Evolutionary conservation across 495 filamentous ascomycete genomes (phyloP).

Genomic region (Sordaria brevicollis): DNA sequence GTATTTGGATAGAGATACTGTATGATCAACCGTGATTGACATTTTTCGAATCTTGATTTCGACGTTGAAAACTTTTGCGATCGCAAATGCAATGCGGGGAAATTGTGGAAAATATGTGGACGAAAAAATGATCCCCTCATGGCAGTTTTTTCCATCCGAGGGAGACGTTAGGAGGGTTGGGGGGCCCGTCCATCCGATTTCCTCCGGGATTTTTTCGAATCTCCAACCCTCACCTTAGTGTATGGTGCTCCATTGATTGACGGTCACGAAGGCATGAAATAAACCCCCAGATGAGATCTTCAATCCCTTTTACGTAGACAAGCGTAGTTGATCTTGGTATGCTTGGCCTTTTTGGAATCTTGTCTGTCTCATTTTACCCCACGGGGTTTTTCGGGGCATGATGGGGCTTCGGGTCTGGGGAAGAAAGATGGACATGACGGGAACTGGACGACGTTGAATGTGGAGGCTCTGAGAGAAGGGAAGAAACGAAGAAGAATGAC

Average conservation of each 20-base stretch:
- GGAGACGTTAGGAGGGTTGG: not conserved
- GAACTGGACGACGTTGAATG: not conserved
- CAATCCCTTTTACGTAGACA: not conserved
- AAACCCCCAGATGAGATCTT: not conserved
- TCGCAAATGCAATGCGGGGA: not conserved
- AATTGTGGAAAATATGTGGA: not conserved
- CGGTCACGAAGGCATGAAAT: not conserved
- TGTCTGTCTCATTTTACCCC: not conserved
- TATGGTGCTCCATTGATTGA: not conserved
- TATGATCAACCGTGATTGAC: not conserved
- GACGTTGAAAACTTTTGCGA: not conserved
- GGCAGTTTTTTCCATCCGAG: not conserved
- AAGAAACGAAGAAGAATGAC: too few species aligned
- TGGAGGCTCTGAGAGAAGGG: too few species aligned
- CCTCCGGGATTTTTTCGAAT: not conserved
- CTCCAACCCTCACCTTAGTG: not conserved
- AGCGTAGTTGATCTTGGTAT: too few species aligned
- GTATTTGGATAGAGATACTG: too few species aligned
- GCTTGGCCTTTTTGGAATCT: not conserved
- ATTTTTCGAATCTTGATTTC: not conserved
- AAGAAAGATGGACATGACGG: too few species aligned
- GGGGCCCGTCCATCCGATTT: not conserved
- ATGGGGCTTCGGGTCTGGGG: not conserved
- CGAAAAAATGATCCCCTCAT: not conserved
- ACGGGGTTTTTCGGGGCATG: not conserved